Percentiles rank a stretch among this genome's conserved stretches.
Evolutionary conservation across 2,329 filamentous ascomycete species (phyloP).

Genomic region (Cryphonectria nitschkei): DNA sequence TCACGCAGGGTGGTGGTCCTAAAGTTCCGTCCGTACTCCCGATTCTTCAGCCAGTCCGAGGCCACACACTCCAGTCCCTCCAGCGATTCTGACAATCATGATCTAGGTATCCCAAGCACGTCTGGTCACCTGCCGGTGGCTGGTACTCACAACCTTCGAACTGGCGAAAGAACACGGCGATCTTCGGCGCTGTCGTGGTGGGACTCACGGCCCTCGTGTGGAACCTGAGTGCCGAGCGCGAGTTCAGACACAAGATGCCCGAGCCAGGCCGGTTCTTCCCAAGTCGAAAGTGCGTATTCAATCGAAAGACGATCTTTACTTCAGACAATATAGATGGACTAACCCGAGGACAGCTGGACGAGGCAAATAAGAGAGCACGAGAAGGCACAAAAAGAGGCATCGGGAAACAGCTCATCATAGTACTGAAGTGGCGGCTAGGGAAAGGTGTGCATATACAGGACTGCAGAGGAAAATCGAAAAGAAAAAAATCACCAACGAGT

Average conservation of each 20-base stretch:
- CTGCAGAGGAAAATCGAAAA: conserved; percentile 2
- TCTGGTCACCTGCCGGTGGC: conserved; percentile 97
- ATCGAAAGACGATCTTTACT: neutral
- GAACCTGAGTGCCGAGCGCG: conserved; percentile 73
- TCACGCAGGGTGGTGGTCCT: conserved; percentile 73
- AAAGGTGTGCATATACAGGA: neutral
- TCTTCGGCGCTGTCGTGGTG: conserved; percentile 48
- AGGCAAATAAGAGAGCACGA: conserved; percentile 52
- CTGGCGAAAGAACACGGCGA: conserved; percentile 85
- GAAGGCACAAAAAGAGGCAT: conserved; percentile 36
- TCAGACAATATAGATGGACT: neutral
- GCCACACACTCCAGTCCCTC: conserved; percentile 1
- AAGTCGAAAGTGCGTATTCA: conserved; percentile 74
- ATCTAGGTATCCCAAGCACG: conserved; percentile 90
- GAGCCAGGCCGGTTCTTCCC: conserved; percentile 80
- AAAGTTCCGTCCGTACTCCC: conserved; percentile 55
- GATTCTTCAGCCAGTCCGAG: conserved; percentile 31
- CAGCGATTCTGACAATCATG: conserved; percentile 29
- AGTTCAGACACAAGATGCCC: conserved; percentile 77
- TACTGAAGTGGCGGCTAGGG: neutral
- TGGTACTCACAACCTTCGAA: conserved; percentile 96
- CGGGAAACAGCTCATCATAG: conserved; percentile 23
- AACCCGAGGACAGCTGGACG: conserved; percentile 43
- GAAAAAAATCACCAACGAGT: neutral
- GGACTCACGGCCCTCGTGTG: conserved; percentile 68